Conservation (phyloP, 345 rosid species). For the Microthlaspi erraticum region DNA sequence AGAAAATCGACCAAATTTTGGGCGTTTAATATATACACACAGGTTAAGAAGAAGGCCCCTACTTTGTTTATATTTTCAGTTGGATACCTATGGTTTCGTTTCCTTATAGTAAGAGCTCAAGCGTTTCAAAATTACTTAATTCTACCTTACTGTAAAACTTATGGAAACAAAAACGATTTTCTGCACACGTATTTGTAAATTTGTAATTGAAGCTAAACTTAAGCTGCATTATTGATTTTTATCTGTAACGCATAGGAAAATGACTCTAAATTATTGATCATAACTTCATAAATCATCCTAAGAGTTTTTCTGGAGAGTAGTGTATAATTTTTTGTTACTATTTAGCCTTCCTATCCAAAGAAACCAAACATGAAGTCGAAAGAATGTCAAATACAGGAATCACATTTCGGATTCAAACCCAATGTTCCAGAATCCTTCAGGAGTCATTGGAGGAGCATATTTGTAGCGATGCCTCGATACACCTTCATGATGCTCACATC, state of each 20-base stretch:
- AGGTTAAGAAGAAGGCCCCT: not conserved
- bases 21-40: not conserved
- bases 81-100: slow-evolving; percentile 2
- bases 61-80: slow-evolving; percentile 7
- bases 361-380: slow-evolving; percentile 2
- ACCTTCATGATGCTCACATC: slow-evolving; percentile 93
- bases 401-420: slow-evolving; percentile 96
- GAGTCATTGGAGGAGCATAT: slow-evolving; percentile 83
- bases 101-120: not conserved
- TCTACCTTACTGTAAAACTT: no score
- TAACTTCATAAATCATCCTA: no score
- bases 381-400: slow-evolving; percentile 33
- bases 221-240: no score
- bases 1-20: not conserved
- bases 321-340: not conserved
- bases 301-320: not conserved
- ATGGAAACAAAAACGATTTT: no score
- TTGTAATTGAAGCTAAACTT: no score
- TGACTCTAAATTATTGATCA: no score
- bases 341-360: slow-evolving; percentile 7
- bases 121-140: not conserved
- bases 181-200: no score
- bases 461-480: slow-evolving; percentile 91
- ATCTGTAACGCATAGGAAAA: no score
- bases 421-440: slow-evolving; percentile 97